phyloP scores from a whole-genome alignment of 148 eudicot genomes.

The Simmondsia chinensis region DNA sequence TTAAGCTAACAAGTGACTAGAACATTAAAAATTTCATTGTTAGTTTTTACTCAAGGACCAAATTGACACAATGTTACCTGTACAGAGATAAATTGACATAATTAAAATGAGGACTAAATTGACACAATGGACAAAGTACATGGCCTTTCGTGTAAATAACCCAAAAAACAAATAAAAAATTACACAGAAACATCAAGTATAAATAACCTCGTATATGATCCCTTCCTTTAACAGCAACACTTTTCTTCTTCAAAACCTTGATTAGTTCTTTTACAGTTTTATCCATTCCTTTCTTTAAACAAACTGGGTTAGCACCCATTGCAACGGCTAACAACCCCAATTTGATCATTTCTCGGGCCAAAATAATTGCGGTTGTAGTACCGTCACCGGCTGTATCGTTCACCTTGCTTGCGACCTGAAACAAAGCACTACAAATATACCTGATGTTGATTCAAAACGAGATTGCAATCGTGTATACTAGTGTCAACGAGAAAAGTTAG shows the following conservation, averaged over 20 bases:
- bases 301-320: constrained; percentile 73
- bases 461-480: too few species aligned
- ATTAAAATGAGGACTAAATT: too few species aligned
- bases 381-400: constrained; percentile 96
- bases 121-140: too few species aligned
- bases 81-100: too few species aligned
- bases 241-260: constrained; percentile 48
- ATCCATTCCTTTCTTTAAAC: constrained; percentile 81
- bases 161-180: too few species aligned
- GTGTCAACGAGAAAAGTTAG: too few species aligned
- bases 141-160: too few species aligned
- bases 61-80: too few species aligned
- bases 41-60: too few species aligned
- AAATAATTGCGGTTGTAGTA: constrained; percentile 83
- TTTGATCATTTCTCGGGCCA: constrained; percentile 84
- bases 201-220: constrained; percentile 85
- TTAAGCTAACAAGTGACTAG: too few species aligned
- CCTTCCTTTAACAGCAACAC: constrained; percentile 50
- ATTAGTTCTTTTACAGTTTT: constrained; percentile 62
- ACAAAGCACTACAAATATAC: constrained; percentile 17
- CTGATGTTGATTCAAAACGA: constrained; percentile 13
- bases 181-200: too few species aligned
- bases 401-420: constrained; percentile 88
- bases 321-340: constrained; percentile 58
- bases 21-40: too few species aligned